phyloP scores from a whole-genome alignment of 2,329 filamentous ascomycete species.

The Xylaria sp. region DNA sequence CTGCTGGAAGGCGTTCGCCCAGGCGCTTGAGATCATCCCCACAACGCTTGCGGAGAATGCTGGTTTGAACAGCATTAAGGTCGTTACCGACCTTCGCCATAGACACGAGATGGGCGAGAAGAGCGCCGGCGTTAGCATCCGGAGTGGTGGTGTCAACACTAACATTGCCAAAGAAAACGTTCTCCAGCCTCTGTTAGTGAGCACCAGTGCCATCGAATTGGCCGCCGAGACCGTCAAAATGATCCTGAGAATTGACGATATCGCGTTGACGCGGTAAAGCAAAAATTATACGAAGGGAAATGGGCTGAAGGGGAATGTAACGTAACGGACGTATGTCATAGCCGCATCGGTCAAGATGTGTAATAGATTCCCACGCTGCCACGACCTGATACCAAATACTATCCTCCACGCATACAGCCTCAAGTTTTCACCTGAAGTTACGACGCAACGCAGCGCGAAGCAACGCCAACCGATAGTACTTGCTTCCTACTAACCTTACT shows the following conservation, averaged over 20 bases:
- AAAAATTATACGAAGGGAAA: slow-evolving; percentile 10
- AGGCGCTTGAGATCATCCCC: slow-evolving; percentile 94
- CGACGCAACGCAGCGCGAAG: not conserved
- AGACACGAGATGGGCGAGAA: slow-evolving; percentile 91
- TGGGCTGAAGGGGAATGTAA: slow-evolving; percentile 17
- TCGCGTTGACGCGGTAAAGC: slow-evolving; percentile 54
- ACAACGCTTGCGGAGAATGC: slow-evolving; percentile 97
- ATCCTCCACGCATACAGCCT: not conserved
- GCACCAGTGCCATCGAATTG: slow-evolving; percentile 94
- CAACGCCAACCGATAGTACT: too few species aligned
- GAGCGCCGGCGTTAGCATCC: slow-evolving; percentile 96
- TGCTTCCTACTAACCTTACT: too few species aligned
- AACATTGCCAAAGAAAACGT: slow-evolving; percentile 98
- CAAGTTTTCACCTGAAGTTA: not conserved
- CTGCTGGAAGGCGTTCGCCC: slow-evolving; percentile 98
- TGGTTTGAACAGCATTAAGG: slow-evolving; percentile 96
- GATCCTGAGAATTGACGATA: slow-evolving; percentile 65
- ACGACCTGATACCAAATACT: not conserved
- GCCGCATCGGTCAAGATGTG: slow-evolving; percentile 10
- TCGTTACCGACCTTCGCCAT: slow-evolving; percentile 91
- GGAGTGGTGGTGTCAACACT: slow-evolving; percentile 91
- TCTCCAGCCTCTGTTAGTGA: slow-evolving; percentile 89
- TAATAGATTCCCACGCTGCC: slow-evolving; percentile 13
- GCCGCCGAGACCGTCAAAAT: slow-evolving; percentile 99
- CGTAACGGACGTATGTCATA: slow-evolving; percentile 15